Evolutionary conservation across 129 eudicot genomes (phyloP).

Genomic region (Oenanthe sinensis): DNA sequence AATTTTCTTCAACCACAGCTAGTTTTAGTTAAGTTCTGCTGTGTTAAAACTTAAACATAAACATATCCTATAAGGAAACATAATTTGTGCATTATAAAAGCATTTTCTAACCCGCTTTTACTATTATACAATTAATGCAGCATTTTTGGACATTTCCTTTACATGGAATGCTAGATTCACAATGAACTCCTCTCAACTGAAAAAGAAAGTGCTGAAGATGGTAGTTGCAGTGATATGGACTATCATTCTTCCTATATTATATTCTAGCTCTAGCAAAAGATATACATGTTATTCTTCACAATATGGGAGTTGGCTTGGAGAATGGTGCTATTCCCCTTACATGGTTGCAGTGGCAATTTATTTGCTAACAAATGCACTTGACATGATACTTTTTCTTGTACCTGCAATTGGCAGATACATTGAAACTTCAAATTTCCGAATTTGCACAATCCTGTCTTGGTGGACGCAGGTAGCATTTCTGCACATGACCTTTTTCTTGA

Average conservation of each 20-base stretch:
- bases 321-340: slow-evolving; percentile 97
- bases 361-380: slow-evolving; percentile 80
- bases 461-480: slow-evolving; percentile 70
- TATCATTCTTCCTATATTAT: slow-evolving; percentile 62
- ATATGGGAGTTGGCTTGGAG: slow-evolving; percentile 72
- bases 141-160: slow-evolving; percentile 68
- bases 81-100: not conserved
- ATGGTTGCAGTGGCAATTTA: slow-evolving; percentile 82
- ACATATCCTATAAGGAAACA: not conserved
- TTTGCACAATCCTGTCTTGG: slow-evolving; percentile 60
- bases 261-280: slow-evolving; percentile 60
- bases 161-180: slow-evolving; percentile 88
- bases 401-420: slow-evolving; percentile 90
- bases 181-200: slow-evolving; percentile 46
- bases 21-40: not conserved
- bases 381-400: slow-evolving; percentile 80
- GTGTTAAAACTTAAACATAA: not conserved
- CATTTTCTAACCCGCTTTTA: not conserved
- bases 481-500: not conserved
- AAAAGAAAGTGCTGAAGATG: slow-evolving; percentile 49
- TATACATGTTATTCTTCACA: slow-evolving; percentile 67
- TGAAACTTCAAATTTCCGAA: slow-evolving; percentile 72
- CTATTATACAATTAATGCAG: slow-evolving; percentile 35
- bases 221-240: slow-evolving; percentile 73
- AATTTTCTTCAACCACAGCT: not conserved